Evolutionary conservation across 1,284 basidiomycete species (phyloP), one percentile per base, ranked within the genome.

Genomic region (Neonothopanus nambi): DNA sequence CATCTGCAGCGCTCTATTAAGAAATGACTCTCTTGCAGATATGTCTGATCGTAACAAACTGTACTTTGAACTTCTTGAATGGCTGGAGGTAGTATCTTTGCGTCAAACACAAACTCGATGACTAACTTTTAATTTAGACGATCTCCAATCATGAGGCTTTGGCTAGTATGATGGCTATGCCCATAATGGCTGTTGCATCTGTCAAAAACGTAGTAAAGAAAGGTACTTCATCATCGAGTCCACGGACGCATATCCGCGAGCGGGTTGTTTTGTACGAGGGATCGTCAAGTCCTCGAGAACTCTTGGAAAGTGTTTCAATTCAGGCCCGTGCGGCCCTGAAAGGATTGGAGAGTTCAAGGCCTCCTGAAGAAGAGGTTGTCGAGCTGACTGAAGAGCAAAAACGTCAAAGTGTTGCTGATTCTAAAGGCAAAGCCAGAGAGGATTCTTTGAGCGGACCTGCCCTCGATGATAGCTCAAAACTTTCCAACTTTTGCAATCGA

Each of bases 91-190:
- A 69, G 59, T 55, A 6, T 23, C 30, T 30, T 43, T 21, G 21
- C 46, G 42, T 37, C 51, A 44, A 21, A 13, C 48, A 37, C n/a
- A 30, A 12, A 33, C 6, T 20, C 49, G 12, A 17, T 33, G 23
- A 21, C 30, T 17, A 36, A 12, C 28, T 15, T 28, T 39, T 55
- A 41, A 47, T 55, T 36, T 58, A 91, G 90, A 92, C 89, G 2
- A 89, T 96, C 38, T 93, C 93, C 7, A 87, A 86, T 61, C 93
- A 96, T 59, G 93, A 95, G 75, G 87, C 91, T 3, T 71, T 95
- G 24, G 91, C 92, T 2, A 91, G 89, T 60, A 94, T 95, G 89
- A 91, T 96, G 82, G 93, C 89, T 0, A 95, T 95, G 92, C 93
- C 93, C 1, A 93, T 93, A 65, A 95, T 95, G 93, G 84, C 89